phyloP scores from a whole-genome alignment of 1,284 basidiomycete species.

The Leccinum solheimii region DNA sequence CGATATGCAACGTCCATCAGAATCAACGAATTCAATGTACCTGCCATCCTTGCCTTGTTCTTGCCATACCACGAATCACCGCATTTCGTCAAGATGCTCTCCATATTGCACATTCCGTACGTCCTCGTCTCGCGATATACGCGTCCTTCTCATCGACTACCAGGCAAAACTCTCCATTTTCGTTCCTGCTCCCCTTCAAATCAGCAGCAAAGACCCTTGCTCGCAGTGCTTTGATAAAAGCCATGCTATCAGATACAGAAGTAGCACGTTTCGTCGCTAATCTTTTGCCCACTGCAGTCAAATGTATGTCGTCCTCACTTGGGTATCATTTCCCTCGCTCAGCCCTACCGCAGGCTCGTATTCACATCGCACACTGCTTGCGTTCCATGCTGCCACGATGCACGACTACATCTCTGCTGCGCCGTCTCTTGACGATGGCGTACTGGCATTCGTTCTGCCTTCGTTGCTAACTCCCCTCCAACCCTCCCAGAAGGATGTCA shows the following conservation, averaged over 20 bases:
- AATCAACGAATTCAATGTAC: conserved; percentile 91
- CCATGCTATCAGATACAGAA: conserved; percentile 73
- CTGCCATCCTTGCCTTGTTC: conserved; percentile 79
- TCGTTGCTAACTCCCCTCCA: conserved; percentile 61
- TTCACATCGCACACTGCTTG: conserved; percentile 73
- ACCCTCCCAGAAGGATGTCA: conserved; percentile 38
- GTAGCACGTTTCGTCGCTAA: conserved; percentile 70
- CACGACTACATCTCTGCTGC: conserved; percentile 74
- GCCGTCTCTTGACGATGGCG: conserved; percentile 60
- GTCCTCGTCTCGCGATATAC: conserved; percentile 22
- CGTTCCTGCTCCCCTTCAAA: conserved; percentile 75
- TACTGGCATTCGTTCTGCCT: conserved; percentile 60
- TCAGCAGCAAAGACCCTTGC: conserved; percentile 72
- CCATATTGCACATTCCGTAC: conserved; percentile 78
- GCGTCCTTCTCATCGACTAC: conserved; percentile 8
- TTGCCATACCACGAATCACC: conserved; percentile 94
- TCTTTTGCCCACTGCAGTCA: conserved; percentile 62
- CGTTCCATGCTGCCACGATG: conserved; percentile 82
- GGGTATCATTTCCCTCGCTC: neutral
- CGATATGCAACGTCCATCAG: conserved; percentile 41
- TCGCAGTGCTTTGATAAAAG: conserved; percentile 61
- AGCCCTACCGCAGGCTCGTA: conserved; percentile 24
- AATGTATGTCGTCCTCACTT: conserved; percentile 35
- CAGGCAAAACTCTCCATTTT: conserved; percentile 54
- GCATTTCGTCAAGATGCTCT: conserved; percentile 92